Evolutionary conservation across 768 basidiomycete species (phyloP), one percentile per base, ranked within the genome.

Genomic region (Agrocybe chaxingu): DNA sequence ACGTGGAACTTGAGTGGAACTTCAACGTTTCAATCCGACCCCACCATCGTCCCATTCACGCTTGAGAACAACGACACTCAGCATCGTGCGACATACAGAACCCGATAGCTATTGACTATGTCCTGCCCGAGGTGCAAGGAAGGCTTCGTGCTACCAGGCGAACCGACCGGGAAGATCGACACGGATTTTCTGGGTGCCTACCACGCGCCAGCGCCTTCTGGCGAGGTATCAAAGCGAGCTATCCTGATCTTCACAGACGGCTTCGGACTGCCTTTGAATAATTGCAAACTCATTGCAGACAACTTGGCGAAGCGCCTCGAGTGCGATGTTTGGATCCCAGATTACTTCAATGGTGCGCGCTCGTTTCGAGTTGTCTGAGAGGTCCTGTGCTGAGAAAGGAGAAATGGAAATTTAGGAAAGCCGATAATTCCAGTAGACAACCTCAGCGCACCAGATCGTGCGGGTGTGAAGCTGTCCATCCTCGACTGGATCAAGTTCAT

Each of bases 321-420:
- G 3, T 77, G 79, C 49, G 81, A 83, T 56, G 80, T 81, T 19
- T 82, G 78, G 76, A 69, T 77, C 47, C 81, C 80, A 6, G 82
- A 83, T 62, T 52, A 77, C 35, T 82, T 82, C 54, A 61, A 68
- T 44, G 81, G 79, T 76, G 47, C 18, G 35, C 32, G n/a, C 19
- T 19, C 9, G 11, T 29, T 18, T 6, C 2, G 5, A 11, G 3
- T 16, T 11, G 8, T 8, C 6, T 10, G 16, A 16, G 12, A 34
- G 1, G 31, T 48, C 29, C 37, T 6, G 13, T 8, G 11, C 37
- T 45, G 6, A 41, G 5, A 12, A 12, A 30, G 31, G 34, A 45
- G 41, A 3, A n/a, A 47, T 42, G 8, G 18, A 9, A 11, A 10
- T 16, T 16, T 49, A 72, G 70, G 73, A 19, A 57, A 55, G 18